phyloP scores from a whole-genome alignment of 345 rosid species.

The Kernera saxatilis region DNA sequence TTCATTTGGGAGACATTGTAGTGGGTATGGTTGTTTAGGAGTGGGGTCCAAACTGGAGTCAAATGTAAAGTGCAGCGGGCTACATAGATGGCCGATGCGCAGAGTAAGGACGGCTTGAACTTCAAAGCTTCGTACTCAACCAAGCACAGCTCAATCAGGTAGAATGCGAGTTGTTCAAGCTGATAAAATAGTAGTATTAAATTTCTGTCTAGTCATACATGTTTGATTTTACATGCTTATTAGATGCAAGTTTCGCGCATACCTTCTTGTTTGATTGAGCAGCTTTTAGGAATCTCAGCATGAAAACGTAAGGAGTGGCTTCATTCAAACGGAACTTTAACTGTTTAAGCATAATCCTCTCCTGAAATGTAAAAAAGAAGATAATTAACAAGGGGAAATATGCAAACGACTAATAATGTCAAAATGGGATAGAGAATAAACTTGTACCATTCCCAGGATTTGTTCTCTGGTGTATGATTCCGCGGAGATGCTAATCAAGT shows the following conservation, averaged over 20 bases:
- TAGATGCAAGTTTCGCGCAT: background rate
- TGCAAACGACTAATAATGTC: background rate
- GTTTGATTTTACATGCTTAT: slow-evolving; percentile 1
- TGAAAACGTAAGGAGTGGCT: slow-evolving; percentile 89
- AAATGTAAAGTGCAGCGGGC: slow-evolving; percentile 67
- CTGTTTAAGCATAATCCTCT: slow-evolving; percentile 63
- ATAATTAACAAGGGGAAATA: background rate
- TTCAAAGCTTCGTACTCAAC: slow-evolving; percentile 73
- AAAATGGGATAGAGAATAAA: background rate
- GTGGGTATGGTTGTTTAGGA: slow-evolving; percentile 57
- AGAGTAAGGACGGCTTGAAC: slow-evolving; percentile 74
- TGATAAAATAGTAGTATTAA: slow-evolving; percentile 24
- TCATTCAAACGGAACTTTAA: slow-evolving; percentile 80
- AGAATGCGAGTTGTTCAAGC: slow-evolving; percentile 84
- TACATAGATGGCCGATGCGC: slow-evolving; percentile 85
- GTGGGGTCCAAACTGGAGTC: slow-evolving; percentile 70
- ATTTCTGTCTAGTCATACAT: background rate
- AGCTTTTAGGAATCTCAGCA: slow-evolving; percentile 93
- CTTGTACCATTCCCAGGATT: slow-evolving; percentile 62
- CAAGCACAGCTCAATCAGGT: slow-evolving; percentile 76
- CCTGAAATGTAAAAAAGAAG: slow-evolving; percentile 38
- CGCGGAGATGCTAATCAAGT: slow-evolving; percentile 79
- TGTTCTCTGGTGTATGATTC: slow-evolving; percentile 76
- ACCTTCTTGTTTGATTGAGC: slow-evolving; percentile 79
- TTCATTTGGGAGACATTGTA: slow-evolving; percentile 64